A percentile compares a stretch with the other conserved stretches of the same genome.
These are phyloP conservation scores for Ilex asprella DNA, from an alignment of 257 asterid genomes.

Conservation along the genomic window DNA sequence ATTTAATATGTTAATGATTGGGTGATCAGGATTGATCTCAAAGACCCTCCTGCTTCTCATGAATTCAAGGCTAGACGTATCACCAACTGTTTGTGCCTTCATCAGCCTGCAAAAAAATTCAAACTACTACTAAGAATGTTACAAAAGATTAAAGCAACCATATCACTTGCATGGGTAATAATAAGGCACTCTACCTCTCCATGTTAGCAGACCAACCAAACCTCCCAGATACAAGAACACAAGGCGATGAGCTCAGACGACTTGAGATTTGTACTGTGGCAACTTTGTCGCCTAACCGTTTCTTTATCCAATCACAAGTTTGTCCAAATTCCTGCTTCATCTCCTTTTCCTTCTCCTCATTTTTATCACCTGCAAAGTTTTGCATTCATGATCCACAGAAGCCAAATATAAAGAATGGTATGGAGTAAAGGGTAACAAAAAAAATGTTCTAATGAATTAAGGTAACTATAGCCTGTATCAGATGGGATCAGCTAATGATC, in stretches of 20 bases:
- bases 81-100: conserved; percentile 88
- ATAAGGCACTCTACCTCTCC: conserved; percentile 59
- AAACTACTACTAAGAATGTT: background rate
- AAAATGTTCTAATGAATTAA: too few relatives aligned
- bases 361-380: conserved; percentile 64
- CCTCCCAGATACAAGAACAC: conserved; percentile 95
- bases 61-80: conserved; percentile 61
- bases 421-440: background rate
- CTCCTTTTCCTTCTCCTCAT: conserved; percentile 76
- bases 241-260: conserved; percentile 91
- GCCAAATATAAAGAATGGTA: background rate
- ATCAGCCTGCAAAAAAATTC: conserved; percentile 57
- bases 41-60: conserved; percentile 92
- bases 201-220: conserved; percentile 99
- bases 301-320: conserved; percentile 91
- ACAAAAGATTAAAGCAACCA: background rate
- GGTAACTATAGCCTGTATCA: too few relatives aligned
- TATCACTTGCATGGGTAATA: conserved; percentile 1
- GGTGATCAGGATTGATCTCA: conserved; percentile 92
- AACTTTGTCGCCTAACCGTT: conserved; percentile 70
- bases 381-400: conserved; percentile 9
- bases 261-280: conserved; percentile 87
- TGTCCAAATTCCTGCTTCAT: conserved; percentile 81
- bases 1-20: conserved; percentile 66
- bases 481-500: too few relatives aligned